Percentiles rank a stretch among this genome's conserved stretches.
phyloP scores from a whole-genome alignment of 352 stramenopile genomes.

The Globisporangium recalcitrans region DNA sequence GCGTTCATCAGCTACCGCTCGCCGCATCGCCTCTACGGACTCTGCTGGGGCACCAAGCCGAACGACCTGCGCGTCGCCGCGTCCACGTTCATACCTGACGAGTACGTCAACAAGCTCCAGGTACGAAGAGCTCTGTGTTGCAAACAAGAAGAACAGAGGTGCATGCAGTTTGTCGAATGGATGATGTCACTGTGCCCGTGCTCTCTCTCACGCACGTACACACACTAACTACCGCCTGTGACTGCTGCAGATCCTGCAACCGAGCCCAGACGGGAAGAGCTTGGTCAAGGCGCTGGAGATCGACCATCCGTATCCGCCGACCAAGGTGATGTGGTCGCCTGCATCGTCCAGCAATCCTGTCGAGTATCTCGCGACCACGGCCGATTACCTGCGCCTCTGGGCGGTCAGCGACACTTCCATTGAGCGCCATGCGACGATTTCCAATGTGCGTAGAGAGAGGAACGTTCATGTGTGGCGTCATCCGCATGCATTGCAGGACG shows the following conservation, averaged over 20 bases:
- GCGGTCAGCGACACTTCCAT: conserved; percentile 70
- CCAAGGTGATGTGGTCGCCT: conserved; percentile 86
- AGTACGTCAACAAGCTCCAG: conserved; percentile 89
- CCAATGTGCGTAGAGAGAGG: conserved; percentile 34
- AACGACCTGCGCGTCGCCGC: conserved; percentile 60
- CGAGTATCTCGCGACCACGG: conserved; percentile 76
- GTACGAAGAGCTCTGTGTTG: conserved; percentile 21
- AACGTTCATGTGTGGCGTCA: not conserved
- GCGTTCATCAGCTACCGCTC: conserved; percentile 71
- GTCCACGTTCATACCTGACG: conserved; percentile 75
- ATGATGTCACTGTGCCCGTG: not conserved
- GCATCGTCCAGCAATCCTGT: conserved; percentile 36
- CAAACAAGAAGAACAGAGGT: not conserved
- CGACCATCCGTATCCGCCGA: conserved; percentile 83
- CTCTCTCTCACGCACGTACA: not conserved
- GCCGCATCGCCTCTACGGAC: conserved; percentile 62
- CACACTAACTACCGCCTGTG: not conserved
- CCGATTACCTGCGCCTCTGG: conserved; percentile 84
- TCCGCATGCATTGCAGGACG: not conserved
- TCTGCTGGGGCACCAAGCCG: conserved; percentile 65
- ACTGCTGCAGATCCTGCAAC: conserved; percentile 48
- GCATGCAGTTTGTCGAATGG: not conserved
- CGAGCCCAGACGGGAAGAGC: conserved; percentile 43
- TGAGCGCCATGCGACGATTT: conserved; percentile 65
- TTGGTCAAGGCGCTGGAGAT: conserved; percentile 64